Conservation (phyloP, 2,329 filamentous ascomycete species). For the Pyricularia pennisetigena region DNA sequence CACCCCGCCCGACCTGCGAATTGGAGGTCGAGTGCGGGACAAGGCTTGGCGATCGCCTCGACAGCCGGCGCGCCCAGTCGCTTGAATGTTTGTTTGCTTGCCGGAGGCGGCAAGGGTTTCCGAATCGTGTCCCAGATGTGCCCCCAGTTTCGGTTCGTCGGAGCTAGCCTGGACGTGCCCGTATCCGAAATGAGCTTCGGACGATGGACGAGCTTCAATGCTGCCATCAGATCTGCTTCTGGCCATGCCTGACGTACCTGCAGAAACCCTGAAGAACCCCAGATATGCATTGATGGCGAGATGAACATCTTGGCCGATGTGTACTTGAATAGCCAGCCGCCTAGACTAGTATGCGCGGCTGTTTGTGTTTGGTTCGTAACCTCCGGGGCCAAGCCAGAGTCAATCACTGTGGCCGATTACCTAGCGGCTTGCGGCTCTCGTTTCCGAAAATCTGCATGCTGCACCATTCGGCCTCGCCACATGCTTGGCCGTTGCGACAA, state of each 20-base stretch:
- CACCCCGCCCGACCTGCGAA: neutral
- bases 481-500: neutral
- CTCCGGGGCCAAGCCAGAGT: neutral
- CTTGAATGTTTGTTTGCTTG: neutral
- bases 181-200: neutral
- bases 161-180: neutral
- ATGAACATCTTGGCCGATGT: neutral
- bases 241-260: neutral
- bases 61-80: neutral
- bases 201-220: neutral
- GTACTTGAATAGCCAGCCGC: neutral
- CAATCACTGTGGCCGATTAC: neutral
- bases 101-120: constrained; percentile 1
- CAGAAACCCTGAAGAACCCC: neutral
- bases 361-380: neutral
- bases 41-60: neutral
- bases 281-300: neutral
- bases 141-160: neutral
- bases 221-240: neutral
- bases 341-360: neutral
- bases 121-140: neutral
- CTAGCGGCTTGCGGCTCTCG: neutral
- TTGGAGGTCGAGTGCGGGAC: neutral
- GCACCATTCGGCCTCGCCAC: neutral
- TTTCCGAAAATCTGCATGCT: neutral